Conservation (phyloP, 1,139 yeast species). For the Debaryomyces robertsiae region DNA sequence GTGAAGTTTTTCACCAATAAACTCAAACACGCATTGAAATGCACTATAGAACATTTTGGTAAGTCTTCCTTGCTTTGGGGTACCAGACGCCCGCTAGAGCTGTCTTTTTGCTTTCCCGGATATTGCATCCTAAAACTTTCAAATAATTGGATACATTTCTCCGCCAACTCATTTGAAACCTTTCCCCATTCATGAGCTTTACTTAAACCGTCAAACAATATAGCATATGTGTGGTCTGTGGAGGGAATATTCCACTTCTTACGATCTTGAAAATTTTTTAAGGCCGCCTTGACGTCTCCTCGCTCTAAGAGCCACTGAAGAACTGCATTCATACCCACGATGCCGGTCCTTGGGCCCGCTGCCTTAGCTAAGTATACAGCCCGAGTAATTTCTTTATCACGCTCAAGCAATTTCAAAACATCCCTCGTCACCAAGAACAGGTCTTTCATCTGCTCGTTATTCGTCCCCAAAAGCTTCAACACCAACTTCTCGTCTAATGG, state of each 20-base stretch:
- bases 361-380: conserved; percentile 56
- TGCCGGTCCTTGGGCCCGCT: conserved; percentile 47
- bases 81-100: background rate
- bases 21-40: conserved; percentile 44
- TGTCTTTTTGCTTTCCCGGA: background rate
- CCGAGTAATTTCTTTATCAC: conserved; percentile 48
- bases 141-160: conserved; percentile 29
- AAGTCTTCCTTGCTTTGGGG: conserved; percentile 3
- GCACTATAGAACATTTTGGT: conserved; percentile 28
- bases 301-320: conserved; percentile 49
- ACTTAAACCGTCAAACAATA: conserved; percentile 60
- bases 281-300: conserved; percentile 44
- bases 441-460: conserved; percentile 57
- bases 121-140: conserved; percentile 16
- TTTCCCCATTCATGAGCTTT: conserved; percentile 41
- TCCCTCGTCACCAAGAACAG: conserved; percentile 57
- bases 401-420: conserved; percentile 49
- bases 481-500: conserved; percentile 46
- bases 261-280: conserved; percentile 53
- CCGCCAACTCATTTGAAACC: conserved; percentile 24
- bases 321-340: conserved; percentile 64
- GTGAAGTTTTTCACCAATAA: conserved; percentile 37
- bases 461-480: conserved; percentile 57
- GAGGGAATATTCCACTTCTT: conserved; percentile 61
- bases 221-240: conserved; percentile 56